Percentiles rank a stretch among this genome's conserved stretches.
phyloP scores from a whole-genome alignment of 129 eudicot species.

The Flaveria sonorensis region DNA sequence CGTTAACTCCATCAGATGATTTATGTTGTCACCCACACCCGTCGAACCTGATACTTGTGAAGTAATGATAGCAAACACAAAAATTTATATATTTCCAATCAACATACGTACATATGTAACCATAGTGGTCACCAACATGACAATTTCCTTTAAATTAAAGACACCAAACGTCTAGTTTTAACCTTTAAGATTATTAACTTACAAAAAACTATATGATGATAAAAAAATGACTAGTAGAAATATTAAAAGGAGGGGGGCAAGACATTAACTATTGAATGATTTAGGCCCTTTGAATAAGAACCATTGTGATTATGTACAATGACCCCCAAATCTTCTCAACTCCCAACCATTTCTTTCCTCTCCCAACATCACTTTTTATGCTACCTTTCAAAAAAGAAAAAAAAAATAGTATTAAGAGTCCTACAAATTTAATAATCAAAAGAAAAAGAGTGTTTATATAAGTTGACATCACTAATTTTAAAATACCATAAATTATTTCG shows the following conservation, averaged over 20 bases:
- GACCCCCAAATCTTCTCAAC: conserved; percentile 29
- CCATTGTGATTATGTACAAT: conserved; percentile 32
- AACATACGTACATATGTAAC: not conserved
- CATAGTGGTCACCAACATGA: not conserved
- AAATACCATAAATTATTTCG: too few species aligned
- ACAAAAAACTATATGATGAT: not conserved
- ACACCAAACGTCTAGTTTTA: conserved; percentile 5
- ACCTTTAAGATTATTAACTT: not conserved
- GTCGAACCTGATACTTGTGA: too few species aligned
- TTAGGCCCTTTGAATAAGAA: conserved; percentile 34
- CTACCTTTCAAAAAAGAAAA: conserved; percentile 22
- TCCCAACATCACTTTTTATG: conserved; percentile 44
- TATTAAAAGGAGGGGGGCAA: conserved; percentile 12
- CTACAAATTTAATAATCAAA: not conserved
- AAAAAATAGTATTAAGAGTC: not conserved
- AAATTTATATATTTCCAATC: not conserved
- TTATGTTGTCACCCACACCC: too few species aligned
- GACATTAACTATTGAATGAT: conserved; percentile 3
- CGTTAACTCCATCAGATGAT: too few species aligned
- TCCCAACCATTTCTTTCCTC: conserved; percentile 40
- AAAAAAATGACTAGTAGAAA: conserved; percentile 1
- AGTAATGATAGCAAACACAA: too few species aligned
- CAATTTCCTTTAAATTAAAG: not conserved
- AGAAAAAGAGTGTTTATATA: too few species aligned
- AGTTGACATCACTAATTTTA: too few species aligned